Evolutionary conservation across 176 grass and related monocot genomes (phyloP), one percentile per base, ranked within the genome.

Genomic region (Thalia dealbata): DNA sequence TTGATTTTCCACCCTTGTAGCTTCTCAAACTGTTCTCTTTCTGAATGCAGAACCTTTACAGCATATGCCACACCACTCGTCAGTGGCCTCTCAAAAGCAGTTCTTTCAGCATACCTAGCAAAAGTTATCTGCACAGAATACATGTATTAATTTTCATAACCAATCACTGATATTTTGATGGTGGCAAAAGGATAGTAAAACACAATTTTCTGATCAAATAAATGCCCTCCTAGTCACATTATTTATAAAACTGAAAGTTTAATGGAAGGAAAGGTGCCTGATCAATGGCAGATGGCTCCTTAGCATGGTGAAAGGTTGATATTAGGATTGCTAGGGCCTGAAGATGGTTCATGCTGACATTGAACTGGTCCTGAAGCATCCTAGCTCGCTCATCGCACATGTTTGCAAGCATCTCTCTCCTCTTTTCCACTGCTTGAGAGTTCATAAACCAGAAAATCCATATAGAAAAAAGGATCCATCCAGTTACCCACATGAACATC

Each of bases 291-390:
- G 95, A 93, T 0, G 95, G 95, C 30, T 26, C 81, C 56, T 86
- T 91, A 9, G 87, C 63, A 74, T 99, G 95, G 77, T 99, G 90
- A 85, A 99, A 99, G 26, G 95, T 99, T 67, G 88, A 91, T 64
- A 99, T 81, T 26, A 99, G 87, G 35, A 95, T 93, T 35, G 95
- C 95, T 73, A 99, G 84, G 14, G 95, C 95, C 84, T 99, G 95
- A 3, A 99, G 84, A 73, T 99, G 95, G 60, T 93, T 93, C 90
- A 99, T 91, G 85, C 85, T 89, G 82, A 99, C 95, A 78, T 99
- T 99, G 75, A 99, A 91, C 83, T 99, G 95, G 55, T 99, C 95
- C 75, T 99, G 95, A 28, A 99, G 95, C 95, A 99, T 99, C 63
- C 95, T 81, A 0, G 90, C 85, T 25, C 95, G 81, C 79, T 99